These are phyloP conservation scores for Paraphaeosphaeria minitans DNA, from an alignment of 2,329 filamentous ascomycete genomes.

Conservation along the genomic window DNA sequence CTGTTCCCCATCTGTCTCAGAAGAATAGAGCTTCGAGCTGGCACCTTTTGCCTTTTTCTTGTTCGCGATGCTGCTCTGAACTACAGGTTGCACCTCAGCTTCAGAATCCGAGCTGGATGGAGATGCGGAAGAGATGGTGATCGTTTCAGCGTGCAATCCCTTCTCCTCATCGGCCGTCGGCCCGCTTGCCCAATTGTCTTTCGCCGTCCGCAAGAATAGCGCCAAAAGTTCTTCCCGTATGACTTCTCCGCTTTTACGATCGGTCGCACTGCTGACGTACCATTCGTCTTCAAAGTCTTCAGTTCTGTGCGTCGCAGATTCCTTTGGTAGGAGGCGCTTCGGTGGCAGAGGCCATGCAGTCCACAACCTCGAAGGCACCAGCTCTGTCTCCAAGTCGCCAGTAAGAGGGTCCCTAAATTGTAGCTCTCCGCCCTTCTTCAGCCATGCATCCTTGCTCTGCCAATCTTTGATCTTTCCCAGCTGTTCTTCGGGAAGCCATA, in stretches of 20 bases:
- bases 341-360: slow-evolving; percentile 81
- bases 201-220: slow-evolving; percentile 68
- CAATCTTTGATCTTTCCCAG: slow-evolving; percentile 31
- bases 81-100: not conserved
- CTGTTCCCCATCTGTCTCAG: not conserved
- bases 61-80: too few species aligned
- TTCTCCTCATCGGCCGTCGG: slow-evolving; percentile 40
- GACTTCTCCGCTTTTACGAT: slow-evolving; percentile 61
- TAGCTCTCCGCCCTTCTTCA: slow-evolving; percentile 38
- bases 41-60: not conserved
- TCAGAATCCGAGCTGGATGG: slow-evolving; percentile 3
- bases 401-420: slow-evolving; percentile 27
- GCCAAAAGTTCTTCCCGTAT: slow-evolving; percentile 75
- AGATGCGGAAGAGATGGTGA: not conserved
- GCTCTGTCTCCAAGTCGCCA: slow-evolving; percentile 39
- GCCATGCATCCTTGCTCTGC: slow-evolving; percentile 51
- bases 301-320: slow-evolving; percentile 44
- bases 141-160: slow-evolving; percentile 5
- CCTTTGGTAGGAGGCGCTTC: slow-evolving; percentile 65
- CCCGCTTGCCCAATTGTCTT: slow-evolving; percentile 60
- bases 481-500: slow-evolving; percentile 23
- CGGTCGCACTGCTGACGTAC: slow-evolving; percentile 53
- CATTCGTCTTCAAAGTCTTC: slow-evolving; percentile 57
- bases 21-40: not conserved
- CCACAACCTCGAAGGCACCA: slow-evolving; percentile 66